Percentiles rank a stretch among this genome's conserved stretches.
Evolutionary conservation across 1,284 basidiomycete genomes (phyloP).

Genomic region (Ceratobasidium sp.): DNA sequence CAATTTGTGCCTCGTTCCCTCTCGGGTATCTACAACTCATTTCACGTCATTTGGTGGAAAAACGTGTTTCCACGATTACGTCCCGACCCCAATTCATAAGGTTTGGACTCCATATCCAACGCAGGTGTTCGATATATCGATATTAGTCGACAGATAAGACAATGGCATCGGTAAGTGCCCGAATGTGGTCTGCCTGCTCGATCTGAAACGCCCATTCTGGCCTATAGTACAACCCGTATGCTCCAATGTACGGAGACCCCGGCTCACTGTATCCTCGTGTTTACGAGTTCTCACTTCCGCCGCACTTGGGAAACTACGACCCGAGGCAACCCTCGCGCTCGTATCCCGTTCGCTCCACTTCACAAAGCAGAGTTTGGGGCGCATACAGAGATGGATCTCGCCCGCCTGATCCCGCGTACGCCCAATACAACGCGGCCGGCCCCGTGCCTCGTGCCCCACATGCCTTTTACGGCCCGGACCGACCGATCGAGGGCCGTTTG

Average conservation of each 20-base stretch:
- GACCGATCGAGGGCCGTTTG: constrained; percentile 14
- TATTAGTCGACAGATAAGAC: constrained; percentile 4
- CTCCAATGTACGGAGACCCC: constrained; percentile 35
- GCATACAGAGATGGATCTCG: background rate
- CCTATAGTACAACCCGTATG: constrained; percentile 19
- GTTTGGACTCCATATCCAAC: background rate
- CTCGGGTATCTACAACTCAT: background rate
- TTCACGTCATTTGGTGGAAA: constrained; percentile 17
- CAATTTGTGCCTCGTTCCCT: background rate
- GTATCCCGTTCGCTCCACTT: background rate
- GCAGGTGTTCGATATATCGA: background rate
- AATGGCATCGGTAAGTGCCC: constrained; percentile 32
- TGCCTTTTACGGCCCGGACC: constrained; percentile 34
- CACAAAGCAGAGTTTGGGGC: constrained; percentile 9
- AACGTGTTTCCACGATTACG: constrained; percentile 30
- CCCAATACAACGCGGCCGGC: constrained; percentile 5
- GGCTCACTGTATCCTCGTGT: constrained; percentile 36
- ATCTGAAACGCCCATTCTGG: constrained; percentile 37
- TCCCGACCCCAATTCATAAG: constrained; percentile 2
- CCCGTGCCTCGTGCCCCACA: constrained; percentile 30
- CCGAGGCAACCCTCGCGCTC: background rate
- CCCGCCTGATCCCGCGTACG: constrained; percentile 25
- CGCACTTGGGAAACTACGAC: too few relatives aligned
- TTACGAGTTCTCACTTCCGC: constrained; percentile 4
- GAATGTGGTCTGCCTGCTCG: constrained; percentile 14